Evolutionary conservation across 805 yeast genomes (phyloP), one percentile per base, ranked within the genome.

Genomic region (Candida xiaguanensis): DNA sequence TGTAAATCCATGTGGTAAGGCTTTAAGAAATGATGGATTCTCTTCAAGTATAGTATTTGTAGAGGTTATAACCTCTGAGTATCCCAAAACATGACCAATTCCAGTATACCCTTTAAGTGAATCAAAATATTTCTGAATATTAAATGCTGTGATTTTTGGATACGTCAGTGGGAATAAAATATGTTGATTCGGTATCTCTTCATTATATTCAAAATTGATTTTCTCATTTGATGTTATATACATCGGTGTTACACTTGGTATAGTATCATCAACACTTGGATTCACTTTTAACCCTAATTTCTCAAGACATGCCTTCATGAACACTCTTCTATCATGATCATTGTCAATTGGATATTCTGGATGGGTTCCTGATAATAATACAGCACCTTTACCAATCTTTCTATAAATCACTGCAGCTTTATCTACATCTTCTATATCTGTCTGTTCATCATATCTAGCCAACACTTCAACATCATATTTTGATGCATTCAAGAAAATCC

Each of bases 61-160:
- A 0, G 98, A 90, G 0, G 96, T 85, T 1, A 90, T 79, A 5
- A 90, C 95, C 53, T 91, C 97, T 11, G 87, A 88, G 53, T 91
- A 91, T 25, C 85, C 61, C 16, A 86, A 58, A 2, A 72, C 55
- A 0, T 83, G 63, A 1, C 97, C 98, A 29, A 82, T 63, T 4
- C 67, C 67, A 9, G 40, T 34, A 2, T 41, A 40, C 8, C 49
- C 46, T 17, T 30, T 45, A 31, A 85, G 57, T 19, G 56, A 49
- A 7, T 60, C 52, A 55, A 73, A 84, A 57, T 82, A 93, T 24
- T 64, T 52, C 7, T 55, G 48, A 52, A 82, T 72, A 50, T 84
- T 78, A 63, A 91, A 91, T 0, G 96, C 91, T 0, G 95, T 83
- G 9, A 67, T 52, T 35, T 66, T 69, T 12, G 40, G 34, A 29